A percentile compares a stretch with the other conserved stretches of the same genome.
phyloP scores from a whole-genome alignment of 2,329 filamentous ascomycete genomes.

The Pseudocercospora pini-densiflorae region DNA sequence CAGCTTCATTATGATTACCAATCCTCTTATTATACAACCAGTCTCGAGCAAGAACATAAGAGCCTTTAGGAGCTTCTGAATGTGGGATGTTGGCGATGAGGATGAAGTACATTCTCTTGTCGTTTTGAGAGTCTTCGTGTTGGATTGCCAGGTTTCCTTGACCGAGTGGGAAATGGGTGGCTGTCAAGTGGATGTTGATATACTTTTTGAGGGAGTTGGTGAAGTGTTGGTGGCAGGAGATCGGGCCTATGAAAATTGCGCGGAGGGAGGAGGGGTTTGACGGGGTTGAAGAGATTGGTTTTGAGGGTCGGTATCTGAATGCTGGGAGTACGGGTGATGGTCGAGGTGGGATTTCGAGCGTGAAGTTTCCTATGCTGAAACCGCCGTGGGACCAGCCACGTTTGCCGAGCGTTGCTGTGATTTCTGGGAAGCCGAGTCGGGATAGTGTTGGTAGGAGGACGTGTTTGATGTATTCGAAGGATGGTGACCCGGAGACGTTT shows the following conservation, averaged over 20 bases:
- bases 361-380: constrained; percentile 53
- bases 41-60: constrained; percentile 57
- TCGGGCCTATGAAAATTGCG: constrained; percentile 47
- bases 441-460: constrained; percentile 60
- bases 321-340: constrained; percentile 34
- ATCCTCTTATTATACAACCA: constrained; percentile 51
- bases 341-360: constrained; percentile 54
- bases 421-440: constrained; percentile 54
- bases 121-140: constrained; percentile 30
- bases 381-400: constrained; percentile 60
- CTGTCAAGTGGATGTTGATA: constrained; percentile 23
- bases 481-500: constrained; percentile 60
- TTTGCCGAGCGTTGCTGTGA: constrained; percentile 49
- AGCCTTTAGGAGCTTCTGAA: constrained; percentile 41
- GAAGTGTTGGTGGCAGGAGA: constrained; percentile 37
- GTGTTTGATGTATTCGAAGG: constrained; percentile 60
- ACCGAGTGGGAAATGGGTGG: constrained; percentile 1
- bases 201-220: constrained; percentile 14
- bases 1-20: constrained; percentile 21
- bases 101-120: constrained; percentile 55
- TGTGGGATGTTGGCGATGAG: constrained; percentile 53
- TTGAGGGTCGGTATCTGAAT: constrained; percentile 39
- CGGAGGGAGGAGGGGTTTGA: constrained; percentile 27
- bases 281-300: neutral
- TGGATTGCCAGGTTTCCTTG: constrained; percentile 18